phyloP scores from a whole-genome alignment of 208 protist genomes.

The Trypanosoma theileri region DNA sequence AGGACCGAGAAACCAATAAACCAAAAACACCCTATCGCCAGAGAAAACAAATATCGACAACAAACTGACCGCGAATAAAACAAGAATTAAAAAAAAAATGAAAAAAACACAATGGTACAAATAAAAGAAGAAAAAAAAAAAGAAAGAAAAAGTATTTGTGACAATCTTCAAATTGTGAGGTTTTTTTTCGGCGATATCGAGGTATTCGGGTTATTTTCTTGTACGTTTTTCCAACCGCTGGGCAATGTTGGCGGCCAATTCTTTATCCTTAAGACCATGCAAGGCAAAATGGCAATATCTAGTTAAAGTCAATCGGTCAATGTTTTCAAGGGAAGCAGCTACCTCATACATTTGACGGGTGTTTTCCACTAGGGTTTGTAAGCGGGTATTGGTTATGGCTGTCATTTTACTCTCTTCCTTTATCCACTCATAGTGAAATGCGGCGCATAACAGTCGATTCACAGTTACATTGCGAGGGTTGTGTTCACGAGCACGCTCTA shows the following conservation, averaged over 20 bases:
- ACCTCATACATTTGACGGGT: conserved; percentile 51
- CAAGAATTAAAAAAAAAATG: too few relatives aligned
- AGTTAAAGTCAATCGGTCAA: conserved; percentile 41
- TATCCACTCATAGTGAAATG: conserved; percentile 61
- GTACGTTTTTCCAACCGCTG: conserved; percentile 16
- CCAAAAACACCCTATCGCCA: too few relatives aligned
- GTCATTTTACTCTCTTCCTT: conserved; percentile 45
- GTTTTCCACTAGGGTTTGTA: conserved; percentile 42
- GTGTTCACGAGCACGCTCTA: conserved; percentile 56
- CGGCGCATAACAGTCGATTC: conserved; percentile 45
- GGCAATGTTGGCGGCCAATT: conserved; percentile 40
- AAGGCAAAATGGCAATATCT: conserved; percentile 72
- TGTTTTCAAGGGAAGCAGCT: conserved; percentile 36
- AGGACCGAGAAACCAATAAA: too few relatives aligned
- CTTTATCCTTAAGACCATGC: conserved; percentile 51
- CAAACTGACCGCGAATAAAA: too few relatives aligned
- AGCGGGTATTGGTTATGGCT: conserved; percentile 18
- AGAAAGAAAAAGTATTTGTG: too few relatives aligned
- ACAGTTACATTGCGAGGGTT: conserved; percentile 59
- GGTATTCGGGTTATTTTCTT: conserved; percentile 8
- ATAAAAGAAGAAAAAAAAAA: too few relatives aligned
- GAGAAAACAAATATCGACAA: too few relatives aligned
- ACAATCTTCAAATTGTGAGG: not conserved
- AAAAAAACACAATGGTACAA: too few relatives aligned
- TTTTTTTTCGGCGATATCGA: not conserved